Evolutionary conservation across 768 basidiomycete species (phyloP).

Genomic region (Rhizopogon sp.): DNA sequence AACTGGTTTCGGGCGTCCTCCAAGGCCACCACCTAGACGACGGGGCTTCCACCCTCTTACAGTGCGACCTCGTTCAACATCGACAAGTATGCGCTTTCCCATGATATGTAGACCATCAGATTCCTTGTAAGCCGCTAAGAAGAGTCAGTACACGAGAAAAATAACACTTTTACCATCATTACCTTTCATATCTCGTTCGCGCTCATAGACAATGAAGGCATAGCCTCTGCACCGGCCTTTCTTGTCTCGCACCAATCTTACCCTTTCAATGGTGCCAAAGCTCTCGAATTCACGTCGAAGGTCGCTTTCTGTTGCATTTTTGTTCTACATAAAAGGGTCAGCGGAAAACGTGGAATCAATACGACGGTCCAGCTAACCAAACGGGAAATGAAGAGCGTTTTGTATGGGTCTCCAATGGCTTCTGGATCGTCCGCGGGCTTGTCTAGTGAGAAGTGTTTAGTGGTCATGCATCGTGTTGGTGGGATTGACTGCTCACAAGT

Average conservation of each 20-base stretch:
- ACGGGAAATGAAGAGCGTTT: conserved; percentile 94
- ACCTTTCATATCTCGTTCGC: conserved; percentile 99
- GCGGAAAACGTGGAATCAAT: conserved; percentile 1
- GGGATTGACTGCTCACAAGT: conserved; percentile 58
- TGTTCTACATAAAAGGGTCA: conserved; percentile 55
- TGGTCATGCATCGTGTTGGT: neutral
- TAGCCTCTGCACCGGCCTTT: conserved; percentile 87
- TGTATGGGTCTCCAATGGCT: conserved; percentile 95
- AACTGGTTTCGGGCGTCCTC: conserved; percentile 89
- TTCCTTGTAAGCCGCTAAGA: conserved; percentile 90
- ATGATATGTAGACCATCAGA: conserved; percentile 95
- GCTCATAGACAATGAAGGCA: conserved; percentile 96
- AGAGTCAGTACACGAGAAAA: conserved; percentile 16
- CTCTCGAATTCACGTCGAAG: conserved; percentile 93
- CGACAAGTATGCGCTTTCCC: conserved; percentile 93
- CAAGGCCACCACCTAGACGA: conserved; percentile 95
- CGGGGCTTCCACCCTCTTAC: conserved; percentile 99
- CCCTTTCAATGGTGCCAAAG: conserved; percentile 91
- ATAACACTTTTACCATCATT: conserved; percentile 5
- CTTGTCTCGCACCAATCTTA: conserved; percentile 89
- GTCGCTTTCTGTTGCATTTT: conserved; percentile 87
- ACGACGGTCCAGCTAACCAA: conserved; percentile 45
- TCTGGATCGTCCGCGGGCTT: conserved; percentile 89
- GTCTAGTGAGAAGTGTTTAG: conserved; percentile 44
- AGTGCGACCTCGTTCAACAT: conserved; percentile 96